phyloP scores from a whole-genome alignment of 1,139 yeast genomes.

The Yamadazyma buinensis region DNA sequence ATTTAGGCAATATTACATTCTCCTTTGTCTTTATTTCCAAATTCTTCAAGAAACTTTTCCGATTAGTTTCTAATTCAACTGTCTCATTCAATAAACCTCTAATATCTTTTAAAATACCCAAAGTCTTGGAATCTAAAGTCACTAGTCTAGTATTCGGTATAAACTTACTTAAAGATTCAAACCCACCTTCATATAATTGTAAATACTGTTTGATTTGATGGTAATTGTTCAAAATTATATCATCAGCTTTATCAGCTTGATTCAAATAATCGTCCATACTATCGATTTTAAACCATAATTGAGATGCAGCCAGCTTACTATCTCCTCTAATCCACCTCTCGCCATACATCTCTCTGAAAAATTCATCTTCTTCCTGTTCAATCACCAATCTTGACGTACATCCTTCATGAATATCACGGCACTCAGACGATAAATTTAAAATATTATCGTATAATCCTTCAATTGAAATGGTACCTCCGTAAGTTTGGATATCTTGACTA shows the following conservation, averaged over 20 bases:
- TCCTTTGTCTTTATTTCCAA: constrained; percentile 45
- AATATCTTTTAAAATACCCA: constrained; percentile 35
- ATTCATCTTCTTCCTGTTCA: constrained; percentile 56
- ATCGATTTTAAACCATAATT: constrained; percentile 34
- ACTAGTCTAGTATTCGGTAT: constrained; percentile 50
- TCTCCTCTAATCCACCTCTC: constrained; percentile 45
- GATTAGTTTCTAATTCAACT: constrained; percentile 22
- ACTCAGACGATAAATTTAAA: constrained; percentile 34
- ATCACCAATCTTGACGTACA: constrained; percentile 44
- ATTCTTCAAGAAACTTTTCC: constrained; percentile 38
- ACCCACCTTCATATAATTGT: constrained; percentile 42
- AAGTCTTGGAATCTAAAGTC: constrained; percentile 38
- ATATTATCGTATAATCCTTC: constrained; percentile 46
- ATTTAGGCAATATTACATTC: constrained; percentile 47
- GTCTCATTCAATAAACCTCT: constrained; percentile 33
- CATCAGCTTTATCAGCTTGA: constrained; percentile 66
- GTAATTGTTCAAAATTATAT: constrained; percentile 41
- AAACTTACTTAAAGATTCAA: constrained; percentile 34
- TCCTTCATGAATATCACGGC: constrained; percentile 36
- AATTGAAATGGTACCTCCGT: constrained; percentile 51
- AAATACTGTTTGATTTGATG: constrained; percentile 40
- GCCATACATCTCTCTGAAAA: constrained; percentile 53
- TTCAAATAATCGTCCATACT: constrained; percentile 47
- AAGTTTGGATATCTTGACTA: constrained; percentile 48
- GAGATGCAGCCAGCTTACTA: constrained; percentile 36